Evolutionary conservation across 306 rosid species (phyloP).

Genomic region (Mimosa pudica): DNA sequence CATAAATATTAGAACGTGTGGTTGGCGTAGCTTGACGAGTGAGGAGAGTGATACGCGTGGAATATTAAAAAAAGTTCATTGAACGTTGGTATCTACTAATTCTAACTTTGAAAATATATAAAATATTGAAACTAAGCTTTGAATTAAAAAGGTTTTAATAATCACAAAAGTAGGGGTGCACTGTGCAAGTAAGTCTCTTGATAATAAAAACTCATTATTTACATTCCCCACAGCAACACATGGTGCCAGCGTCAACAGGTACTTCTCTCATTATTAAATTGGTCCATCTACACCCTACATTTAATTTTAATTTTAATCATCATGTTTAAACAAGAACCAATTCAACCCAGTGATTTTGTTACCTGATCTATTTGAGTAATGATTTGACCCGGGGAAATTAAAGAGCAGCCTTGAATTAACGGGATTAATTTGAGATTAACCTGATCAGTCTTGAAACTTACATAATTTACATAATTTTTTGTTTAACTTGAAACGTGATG

Average conservation of each 20-base stretch:
- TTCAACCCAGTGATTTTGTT: no score
- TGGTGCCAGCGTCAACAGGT: not conserved
- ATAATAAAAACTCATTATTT: constrained; percentile 21
- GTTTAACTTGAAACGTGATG: no score
- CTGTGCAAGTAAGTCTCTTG: not conserved
- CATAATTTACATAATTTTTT: no score
- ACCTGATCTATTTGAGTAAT: no score
- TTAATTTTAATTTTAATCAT: not conserved
- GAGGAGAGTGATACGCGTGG: constrained; percentile 27
- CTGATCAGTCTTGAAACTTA: not conserved
- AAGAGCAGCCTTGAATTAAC: no score
- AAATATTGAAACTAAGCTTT: not conserved
- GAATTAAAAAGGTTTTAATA: constrained; percentile 5
- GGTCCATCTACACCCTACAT: not conserved
- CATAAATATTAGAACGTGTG: not conserved
- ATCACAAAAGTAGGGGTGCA: no score
- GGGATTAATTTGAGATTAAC: no score
- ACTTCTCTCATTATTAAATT: not conserved
- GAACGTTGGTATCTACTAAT: not conserved
- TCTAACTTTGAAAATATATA: not conserved
- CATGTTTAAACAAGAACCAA: no score
- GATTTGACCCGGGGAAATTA: no score
- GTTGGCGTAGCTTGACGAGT: not conserved
- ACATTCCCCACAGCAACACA: not conserved
- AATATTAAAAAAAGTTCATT: not conserved